These are phyloP conservation scores for Apiotrichum porosum DNA, from an alignment of 1,284 basidiomycete species.

Conservation along the genomic window DNA sequence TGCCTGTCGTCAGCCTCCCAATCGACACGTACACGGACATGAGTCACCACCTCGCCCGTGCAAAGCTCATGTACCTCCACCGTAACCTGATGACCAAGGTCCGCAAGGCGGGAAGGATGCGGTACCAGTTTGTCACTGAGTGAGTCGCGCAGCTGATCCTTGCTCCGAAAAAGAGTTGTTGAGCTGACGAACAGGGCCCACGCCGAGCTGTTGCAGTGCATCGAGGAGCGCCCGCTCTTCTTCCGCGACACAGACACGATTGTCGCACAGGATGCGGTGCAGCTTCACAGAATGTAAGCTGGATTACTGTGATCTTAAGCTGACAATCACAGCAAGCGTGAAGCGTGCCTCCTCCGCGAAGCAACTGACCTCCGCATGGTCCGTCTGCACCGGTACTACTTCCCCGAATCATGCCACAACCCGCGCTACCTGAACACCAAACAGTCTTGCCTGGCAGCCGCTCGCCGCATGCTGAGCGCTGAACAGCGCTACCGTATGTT, in stretches of 20 bases:
- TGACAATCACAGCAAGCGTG: too few species aligned
- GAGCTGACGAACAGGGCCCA: too few species aligned
- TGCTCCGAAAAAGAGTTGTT: too few species aligned
- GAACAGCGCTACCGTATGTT: background rate
- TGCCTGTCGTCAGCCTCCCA: slow-evolving; percentile 12
- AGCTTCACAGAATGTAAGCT: slow-evolving; percentile 5
- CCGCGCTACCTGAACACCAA: slow-evolving; percentile 16
- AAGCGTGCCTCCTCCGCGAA: slow-evolving; percentile 17
- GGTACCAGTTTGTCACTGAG: slow-evolving; percentile 19
- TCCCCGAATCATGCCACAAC: slow-evolving; percentile 20
- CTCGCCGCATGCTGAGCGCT: slow-evolving; percentile 5
- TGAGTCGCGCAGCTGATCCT: too few species aligned
- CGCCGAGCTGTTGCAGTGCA: slow-evolving; percentile 11
- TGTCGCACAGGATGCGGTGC: slow-evolving; percentile 10
- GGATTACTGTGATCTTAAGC: too few species aligned
- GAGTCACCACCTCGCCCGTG: slow-evolving; percentile 19
- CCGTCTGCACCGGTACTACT: slow-evolving; percentile 22
- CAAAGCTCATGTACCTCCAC: slow-evolving; percentile 19
- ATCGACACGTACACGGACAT: slow-evolving; percentile 21
- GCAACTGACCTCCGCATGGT: slow-evolving; percentile 20
- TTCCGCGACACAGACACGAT: slow-evolving; percentile 10
- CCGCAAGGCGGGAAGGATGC: slow-evolving; percentile 15
- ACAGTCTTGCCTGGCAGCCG: slow-evolving; percentile 9
- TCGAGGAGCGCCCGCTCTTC: slow-evolving; percentile 15
- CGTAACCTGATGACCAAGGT: slow-evolving; percentile 18